Base-by-base conservation (phyloP, 2,329 filamentous ascomycete species). In the Claviceps sp. region DNA sequence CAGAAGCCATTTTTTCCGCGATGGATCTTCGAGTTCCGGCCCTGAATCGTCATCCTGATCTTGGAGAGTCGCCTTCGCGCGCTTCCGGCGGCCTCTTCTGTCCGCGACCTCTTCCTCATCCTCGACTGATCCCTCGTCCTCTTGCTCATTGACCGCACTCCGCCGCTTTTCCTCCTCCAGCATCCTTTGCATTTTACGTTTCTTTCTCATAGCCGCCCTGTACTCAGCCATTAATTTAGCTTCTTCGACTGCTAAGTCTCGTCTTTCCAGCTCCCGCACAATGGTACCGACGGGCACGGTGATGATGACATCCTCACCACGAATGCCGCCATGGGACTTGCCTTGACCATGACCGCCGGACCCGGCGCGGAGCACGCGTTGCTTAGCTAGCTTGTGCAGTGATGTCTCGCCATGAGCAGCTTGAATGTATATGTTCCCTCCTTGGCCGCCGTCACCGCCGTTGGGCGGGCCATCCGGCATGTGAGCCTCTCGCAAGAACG, bases 271-370 rank as follows among this genome's bases (percentile, higher is more conserved):
- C 68, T 98, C 93, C 37, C 87, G 78, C 3, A 98, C 77, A 2
- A 98, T 82, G 0, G 93, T 98, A 4, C 93, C 93, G 5, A 97
- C 86, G 0, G 93, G 93, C 0, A 98, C 93, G 37, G 87, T 85
- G 56, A 98, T 81, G 60, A 97, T 73, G 5, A 96, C 68, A 66
- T 98, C 93, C 14, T 91, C 84, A 48, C 93, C 93, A 57, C 89
- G 78, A 60, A 84, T 82, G 4, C 93, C 93, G 51, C 84, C 80
- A 58, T 78, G 78, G 51, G 78, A 76, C 58, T 82, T 87, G 39
- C 88, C 88, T 63, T 87, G 82, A 0, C 88, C 88, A 61, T 87
- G 84, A 64, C 77, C 85, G n/a, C 88, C 88, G 58, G 82, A 74
- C 1, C 82, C 84, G 0, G 87, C 88, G 54, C 85, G 84, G 49